These are phyloP conservation scores for Adiantum capillusveneris DNA, from an alignment of 75 land plant genomes.

Conservation along the genomic window DNA sequence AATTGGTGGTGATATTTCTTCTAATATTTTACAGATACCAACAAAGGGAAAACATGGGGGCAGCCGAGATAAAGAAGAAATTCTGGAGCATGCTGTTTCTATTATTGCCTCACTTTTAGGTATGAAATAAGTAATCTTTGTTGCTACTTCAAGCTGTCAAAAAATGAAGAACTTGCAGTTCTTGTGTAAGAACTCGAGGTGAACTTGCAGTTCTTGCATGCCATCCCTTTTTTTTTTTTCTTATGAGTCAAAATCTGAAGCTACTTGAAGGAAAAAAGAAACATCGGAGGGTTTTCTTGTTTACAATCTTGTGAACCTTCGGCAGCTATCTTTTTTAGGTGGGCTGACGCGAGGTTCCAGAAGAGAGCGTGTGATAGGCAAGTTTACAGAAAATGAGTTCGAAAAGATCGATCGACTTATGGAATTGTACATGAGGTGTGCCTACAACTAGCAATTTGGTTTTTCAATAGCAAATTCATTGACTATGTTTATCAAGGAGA, in stretches of 20 bases:
- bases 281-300: no score
- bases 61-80: slow-evolving; percentile 64
- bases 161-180: no score
- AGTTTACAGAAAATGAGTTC: slow-evolving; percentile 88
- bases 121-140: no score
- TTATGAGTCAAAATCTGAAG: no score
- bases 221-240: no score
- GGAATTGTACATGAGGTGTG: slow-evolving; percentile 92
- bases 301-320: no score
- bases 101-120: slow-evolving; percentile 91
- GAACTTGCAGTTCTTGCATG: no score
- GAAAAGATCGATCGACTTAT: slow-evolving; percentile 96
- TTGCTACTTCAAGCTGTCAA: no score
- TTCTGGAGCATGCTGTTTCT: slow-evolving; percentile 90
- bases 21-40: slow-evolving; percentile 68
- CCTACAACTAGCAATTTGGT: neutral
- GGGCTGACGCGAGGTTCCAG: slow-evolving; percentile 80
- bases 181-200: no score
- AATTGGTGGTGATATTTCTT: no score
- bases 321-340: slow-evolving; percentile 24
- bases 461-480: neutral
- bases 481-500: neutral
- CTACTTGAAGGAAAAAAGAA: no score
- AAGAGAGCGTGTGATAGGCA: slow-evolving; percentile 82
- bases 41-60: slow-evolving; percentile 57